Conservation (phyloP, 768 basidiomycete genomes). For the Leccinum pellstonianum region DNA sequence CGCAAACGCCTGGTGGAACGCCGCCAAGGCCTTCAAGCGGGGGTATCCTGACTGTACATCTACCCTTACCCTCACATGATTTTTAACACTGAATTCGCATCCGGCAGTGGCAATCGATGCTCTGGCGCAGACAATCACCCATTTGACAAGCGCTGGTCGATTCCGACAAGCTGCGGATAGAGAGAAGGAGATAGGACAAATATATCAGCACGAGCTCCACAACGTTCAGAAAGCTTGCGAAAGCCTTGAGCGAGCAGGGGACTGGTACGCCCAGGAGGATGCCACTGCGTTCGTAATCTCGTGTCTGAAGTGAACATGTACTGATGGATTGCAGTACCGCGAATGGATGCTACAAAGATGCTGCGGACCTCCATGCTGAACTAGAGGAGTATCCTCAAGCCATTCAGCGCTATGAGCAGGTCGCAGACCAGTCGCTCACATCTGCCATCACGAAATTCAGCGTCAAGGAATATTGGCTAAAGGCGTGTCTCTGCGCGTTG, state of each 20-base stretch:
- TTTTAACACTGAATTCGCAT: constrained; percentile 10
- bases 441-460: constrained; percentile 94
- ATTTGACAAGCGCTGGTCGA: constrained; percentile 79
- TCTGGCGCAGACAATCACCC: constrained; percentile 77
- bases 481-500: constrained; percentile 81
- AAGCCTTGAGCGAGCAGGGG: constrained; percentile 86
- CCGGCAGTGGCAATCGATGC: constrained; percentile 83
- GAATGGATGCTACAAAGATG: constrained; percentile 93
- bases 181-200: constrained; percentile 95
- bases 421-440: constrained; percentile 77
- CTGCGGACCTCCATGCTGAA: constrained; percentile 92
- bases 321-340: constrained; percentile 64
- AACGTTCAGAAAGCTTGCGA: constrained; percentile 88
- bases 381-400: constrained; percentile 83
- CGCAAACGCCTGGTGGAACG: constrained; percentile 99
- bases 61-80: neutral
- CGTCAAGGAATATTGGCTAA: constrained; percentile 97
- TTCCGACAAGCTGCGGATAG: constrained; percentile 98
- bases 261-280: constrained; percentile 98
- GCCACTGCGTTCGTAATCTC: constrained; percentile 76
- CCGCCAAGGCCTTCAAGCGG: constrained; percentile 93
- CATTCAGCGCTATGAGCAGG: constrained; percentile 85
- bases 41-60: constrained; percentile 76
- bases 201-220: constrained; percentile 79
- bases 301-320: neutral